A percentile compares a stretch with the other conserved stretches of the same genome.
These are phyloP conservation scores for Aspergillus sp. DNA, from an alignment of 2,329 filamentous ascomycete genomes.

Conservation along the genomic window DNA sequence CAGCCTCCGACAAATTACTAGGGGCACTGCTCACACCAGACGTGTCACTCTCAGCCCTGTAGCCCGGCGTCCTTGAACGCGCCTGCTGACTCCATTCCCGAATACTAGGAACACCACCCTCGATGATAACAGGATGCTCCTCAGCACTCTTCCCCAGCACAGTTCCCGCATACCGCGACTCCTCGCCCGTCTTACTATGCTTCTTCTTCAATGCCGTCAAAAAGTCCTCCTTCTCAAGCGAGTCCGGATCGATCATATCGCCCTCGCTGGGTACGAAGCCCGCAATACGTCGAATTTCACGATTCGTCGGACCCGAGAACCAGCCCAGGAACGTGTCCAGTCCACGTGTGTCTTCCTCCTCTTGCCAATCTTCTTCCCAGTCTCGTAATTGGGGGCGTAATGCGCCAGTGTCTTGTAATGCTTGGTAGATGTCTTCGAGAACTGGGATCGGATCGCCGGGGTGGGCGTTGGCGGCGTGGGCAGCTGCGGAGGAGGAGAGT, in stretches of 20 bases:
- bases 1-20: constrained; percentile 33
- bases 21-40: constrained; percentile 36
- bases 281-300: constrained; percentile 74
- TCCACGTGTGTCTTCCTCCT: constrained; percentile 69
- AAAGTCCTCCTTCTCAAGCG: constrained; percentile 62
- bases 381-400: constrained; percentile 62
- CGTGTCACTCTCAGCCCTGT: constrained; percentile 25
- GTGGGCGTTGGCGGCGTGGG: constrained; percentile 64
- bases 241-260: constrained; percentile 43
- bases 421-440: constrained; percentile 75
- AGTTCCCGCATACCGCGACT: constrained; percentile 78
- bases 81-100: constrained; percentile 53
- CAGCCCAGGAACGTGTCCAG: constrained; percentile 72
- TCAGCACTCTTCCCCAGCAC: constrained; percentile 70
- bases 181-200: constrained; percentile 81
- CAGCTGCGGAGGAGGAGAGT: constrained; percentile 65
- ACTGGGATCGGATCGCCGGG: constrained; percentile 54
- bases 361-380: constrained; percentile 61
- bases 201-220: constrained; percentile 79
- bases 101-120: constrained; percentile 67
- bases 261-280: constrained; percentile 57
- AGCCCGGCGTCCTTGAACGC: constrained; percentile 21
- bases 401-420: constrained; percentile 72
- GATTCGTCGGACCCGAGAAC: constrained; percentile 67
- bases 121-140: constrained; percentile 64